These are phyloP conservation scores for Globisporangium polare DNA, from an alignment of 352 stramenopile species.

Conservation along the genomic window DNA sequence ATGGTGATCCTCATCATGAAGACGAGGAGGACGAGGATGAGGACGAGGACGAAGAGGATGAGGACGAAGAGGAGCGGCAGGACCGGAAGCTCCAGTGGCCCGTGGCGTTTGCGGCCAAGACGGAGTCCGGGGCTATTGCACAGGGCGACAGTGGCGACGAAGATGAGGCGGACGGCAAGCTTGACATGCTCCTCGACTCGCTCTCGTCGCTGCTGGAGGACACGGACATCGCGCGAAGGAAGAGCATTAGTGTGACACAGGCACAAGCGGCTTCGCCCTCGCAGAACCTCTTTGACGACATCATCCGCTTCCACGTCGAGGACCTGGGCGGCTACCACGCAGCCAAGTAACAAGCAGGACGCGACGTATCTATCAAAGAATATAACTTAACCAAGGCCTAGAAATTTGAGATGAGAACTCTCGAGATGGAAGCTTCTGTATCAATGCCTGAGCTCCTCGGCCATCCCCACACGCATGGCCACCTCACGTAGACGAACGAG, in stretches of 20 bases:
- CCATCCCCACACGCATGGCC: too few species aligned
- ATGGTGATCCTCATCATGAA: constrained; percentile 1
- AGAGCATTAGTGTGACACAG: neutral
- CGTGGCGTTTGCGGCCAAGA: neutral
- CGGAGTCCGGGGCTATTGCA: neutral
- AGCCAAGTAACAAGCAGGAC: neutral
- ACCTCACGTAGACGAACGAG: too few species aligned
- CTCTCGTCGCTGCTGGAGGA: constrained; percentile 28
- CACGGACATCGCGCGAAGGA: constrained; percentile 17
- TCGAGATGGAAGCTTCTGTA: too few species aligned
- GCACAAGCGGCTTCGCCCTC: neutral
- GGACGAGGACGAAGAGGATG: neutral
- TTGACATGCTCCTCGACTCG: constrained; percentile 28
- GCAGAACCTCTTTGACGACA: constrained; percentile 33
- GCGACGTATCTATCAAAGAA: neutral
- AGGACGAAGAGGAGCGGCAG: neutral
- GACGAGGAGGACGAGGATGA: constrained; percentile 2
- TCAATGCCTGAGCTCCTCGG: too few species aligned
- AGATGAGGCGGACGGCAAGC: constrained; percentile 10
- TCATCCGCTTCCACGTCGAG: constrained; percentile 39
- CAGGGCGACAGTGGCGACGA: neutral
- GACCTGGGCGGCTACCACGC: constrained; percentile 22
- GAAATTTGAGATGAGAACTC: neutral
- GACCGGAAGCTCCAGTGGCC: neutral
- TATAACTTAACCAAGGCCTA: constrained; percentile 1